These are phyloP conservation scores for Penicillium psychrosexuale DNA, from an alignment of 2,329 filamentous ascomycete genomes.

Conservation along the genomic window DNA sequence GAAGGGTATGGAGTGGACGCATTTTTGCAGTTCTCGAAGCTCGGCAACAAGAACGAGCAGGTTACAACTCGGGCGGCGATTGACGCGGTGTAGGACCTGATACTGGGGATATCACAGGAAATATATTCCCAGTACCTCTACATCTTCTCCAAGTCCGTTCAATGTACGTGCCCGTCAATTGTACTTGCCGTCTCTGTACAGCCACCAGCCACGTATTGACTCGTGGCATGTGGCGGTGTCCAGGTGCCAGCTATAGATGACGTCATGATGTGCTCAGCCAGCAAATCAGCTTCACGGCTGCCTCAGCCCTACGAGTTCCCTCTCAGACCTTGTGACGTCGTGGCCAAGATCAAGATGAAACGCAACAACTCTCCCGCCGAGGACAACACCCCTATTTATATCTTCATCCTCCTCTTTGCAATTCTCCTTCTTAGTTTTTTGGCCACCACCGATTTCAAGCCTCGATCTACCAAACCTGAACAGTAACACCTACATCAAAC, in stretches of 20 bases:
- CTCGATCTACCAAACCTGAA: conserved; percentile 4
- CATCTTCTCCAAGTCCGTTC: background rate
- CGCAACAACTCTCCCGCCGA: conserved; percentile 23
- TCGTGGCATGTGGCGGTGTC: background rate
- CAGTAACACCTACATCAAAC: background rate
- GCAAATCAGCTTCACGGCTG: conserved; percentile 4
- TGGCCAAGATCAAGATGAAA: conserved; percentile 23
- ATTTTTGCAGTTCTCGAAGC: conserved; percentile 91
- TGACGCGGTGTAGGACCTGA: conserved; percentile 61
- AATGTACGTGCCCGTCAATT: background rate
- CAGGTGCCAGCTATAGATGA: background rate
- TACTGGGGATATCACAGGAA: background rate
- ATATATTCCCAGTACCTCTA: background rate
- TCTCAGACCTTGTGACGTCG: conserved; percentile 16
- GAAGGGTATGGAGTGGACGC: conserved; percentile 96
- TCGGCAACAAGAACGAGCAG: conserved; percentile 98
- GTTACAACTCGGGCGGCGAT: conserved; percentile 73
- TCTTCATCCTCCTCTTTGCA: conserved; percentile 27
- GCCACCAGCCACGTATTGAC: background rate
- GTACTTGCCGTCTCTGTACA: background rate
- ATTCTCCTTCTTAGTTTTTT: conserved; percentile 29
- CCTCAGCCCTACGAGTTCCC: conserved; percentile 16
- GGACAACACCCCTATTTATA: conserved; percentile 27
- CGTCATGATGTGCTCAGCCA: background rate
- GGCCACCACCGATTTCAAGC: conserved; percentile 18